Base-by-base conservation (phyloP, 1,284 basidiomycete genomes). In the Neonothopanus nambi region DNA sequence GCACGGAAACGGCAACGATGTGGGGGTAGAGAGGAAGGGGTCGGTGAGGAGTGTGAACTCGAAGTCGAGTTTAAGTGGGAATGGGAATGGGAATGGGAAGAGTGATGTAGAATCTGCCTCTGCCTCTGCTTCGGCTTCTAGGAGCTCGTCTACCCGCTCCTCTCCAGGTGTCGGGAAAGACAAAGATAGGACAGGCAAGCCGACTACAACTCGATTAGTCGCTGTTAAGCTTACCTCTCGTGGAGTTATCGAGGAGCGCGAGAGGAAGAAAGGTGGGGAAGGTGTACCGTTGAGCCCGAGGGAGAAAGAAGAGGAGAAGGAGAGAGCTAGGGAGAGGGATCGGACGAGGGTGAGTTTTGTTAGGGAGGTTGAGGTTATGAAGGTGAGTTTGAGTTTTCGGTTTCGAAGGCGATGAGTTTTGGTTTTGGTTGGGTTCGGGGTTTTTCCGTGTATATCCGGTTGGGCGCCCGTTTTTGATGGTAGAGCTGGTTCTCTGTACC, bases 201-300 rank as follows among this genome's bases (percentile, higher is more conserved):
- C 62, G 53, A 69, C 75, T 30, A 33, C n/a, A n/a, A n/a, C n/a
- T n/a, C 67, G 77, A 43, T 64, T 90, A 1, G 91, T 93, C 6
- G 93, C 93, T 6, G 84, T 95, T 63, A 95, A 95, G 76, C 81
- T 94, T 77, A 89, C 93, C 21, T 81, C 86, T 48, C 75, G 85
- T 33, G 72, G 76, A 37, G 61, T 85, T 62, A 78, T 62, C 18
- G 55, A 59, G 50, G 45, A 48, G n/a, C 38, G 46, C 21, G 46
- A 48, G 20, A 54, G 36, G 18, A 40, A n/a, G 5, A 21, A 30
- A 2, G 49, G 49, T 11, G 24, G 42, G 40, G 46, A 42, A 18
- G 30, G 30, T 33, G 30, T 8, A 9, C 30, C 30, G 9, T 30
- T 54, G 33, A 49, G 36, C 24, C 24, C 48, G 21, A 9, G n/a